Conservation (phyloP, 768 basidiomycete genomes). For the Hirschioporus abietinus region DNA sequence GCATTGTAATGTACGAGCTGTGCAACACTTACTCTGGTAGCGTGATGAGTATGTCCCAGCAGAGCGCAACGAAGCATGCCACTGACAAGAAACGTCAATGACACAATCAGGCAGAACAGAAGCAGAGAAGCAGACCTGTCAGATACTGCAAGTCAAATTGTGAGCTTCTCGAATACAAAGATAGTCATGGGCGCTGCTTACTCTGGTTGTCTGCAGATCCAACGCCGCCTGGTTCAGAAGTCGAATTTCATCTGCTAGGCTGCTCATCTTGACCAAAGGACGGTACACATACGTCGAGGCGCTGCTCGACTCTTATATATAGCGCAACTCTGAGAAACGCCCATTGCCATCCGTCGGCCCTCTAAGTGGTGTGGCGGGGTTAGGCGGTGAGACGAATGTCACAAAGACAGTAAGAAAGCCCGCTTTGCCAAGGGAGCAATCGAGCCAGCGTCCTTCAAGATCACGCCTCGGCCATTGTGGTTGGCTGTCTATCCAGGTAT, state of each 20-base stretch:
- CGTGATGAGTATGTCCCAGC: not conserved
- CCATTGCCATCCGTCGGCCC: not conserved
- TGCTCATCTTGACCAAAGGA: not conserved
- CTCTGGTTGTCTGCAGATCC: conserved; percentile 2
- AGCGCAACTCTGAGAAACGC: not conserved
- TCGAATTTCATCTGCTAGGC: conserved; percentile 1
- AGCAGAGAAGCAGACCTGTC: not conserved
- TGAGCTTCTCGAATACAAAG: not conserved
- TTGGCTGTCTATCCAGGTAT: not conserved
- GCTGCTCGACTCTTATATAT: not conserved
- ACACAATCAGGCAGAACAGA: not conserved
- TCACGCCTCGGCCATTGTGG: not conserved
- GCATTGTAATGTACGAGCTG: not conserved
- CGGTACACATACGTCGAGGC: conserved; percentile 8
- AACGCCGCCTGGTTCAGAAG: not conserved
- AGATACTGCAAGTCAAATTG: not conserved
- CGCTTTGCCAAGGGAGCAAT: not conserved
- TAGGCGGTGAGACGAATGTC: not conserved
- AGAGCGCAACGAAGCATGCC: conserved; percentile 1
- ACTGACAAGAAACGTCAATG: not conserved
- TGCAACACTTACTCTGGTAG: not conserved
- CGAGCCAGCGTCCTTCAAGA: not conserved
- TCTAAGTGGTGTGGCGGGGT: not conserved
- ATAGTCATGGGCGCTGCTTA: not conserved
- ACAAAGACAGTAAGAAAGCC: not conserved